Evolutionary conservation across 306 rosid genomes (phyloP), one percentile per base, ranked within the genome.

Genomic region (Lablab purpureus): DNA sequence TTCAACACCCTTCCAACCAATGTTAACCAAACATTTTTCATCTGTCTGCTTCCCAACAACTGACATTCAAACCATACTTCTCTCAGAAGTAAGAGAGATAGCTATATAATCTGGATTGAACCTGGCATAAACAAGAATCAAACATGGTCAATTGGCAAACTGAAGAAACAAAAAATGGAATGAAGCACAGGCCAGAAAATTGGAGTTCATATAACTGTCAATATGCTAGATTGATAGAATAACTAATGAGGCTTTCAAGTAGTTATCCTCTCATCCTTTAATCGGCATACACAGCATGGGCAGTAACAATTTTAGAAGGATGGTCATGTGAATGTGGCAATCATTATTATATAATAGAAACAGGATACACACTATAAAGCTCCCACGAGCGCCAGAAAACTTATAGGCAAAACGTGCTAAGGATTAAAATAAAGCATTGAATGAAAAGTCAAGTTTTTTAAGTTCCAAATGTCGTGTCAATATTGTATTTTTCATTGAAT

Each of bases 21-120:
- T 56, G 8, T 37, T 37, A 75, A 64, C 54, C 46, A 8, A 46
- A 71, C 74, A 56, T 21, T 28, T 63, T 63, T 65, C 46, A 76
- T 23, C 15, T 59, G 50, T 74, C 59, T 67, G 64, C 85, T 73
- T 50, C 71, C 75, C 66, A 36, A 43, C 21, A 79, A 41, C 58
- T 70, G 50, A 66, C 70, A 47, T 64, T 82, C 78, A 78, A 83
- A 80, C 77, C 82, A 67, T 25, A 52, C 81, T 70, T 68, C 80
- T 71, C 77, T 75, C 88, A 65, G 65, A 52, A 63, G 75, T 23
- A 56, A 36, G 37, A 52, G 79, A 43, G 78, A 62, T 55, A 28
- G 79, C 59, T 32, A 63, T 25, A 14, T 79, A 27, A 50, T 36
- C 70, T 36, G 73, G 67, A 67, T 60, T 40, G 49, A 55, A 58